Conservation (phyloP, 129 eudicot species). For the Calendula officinalis region DNA sequence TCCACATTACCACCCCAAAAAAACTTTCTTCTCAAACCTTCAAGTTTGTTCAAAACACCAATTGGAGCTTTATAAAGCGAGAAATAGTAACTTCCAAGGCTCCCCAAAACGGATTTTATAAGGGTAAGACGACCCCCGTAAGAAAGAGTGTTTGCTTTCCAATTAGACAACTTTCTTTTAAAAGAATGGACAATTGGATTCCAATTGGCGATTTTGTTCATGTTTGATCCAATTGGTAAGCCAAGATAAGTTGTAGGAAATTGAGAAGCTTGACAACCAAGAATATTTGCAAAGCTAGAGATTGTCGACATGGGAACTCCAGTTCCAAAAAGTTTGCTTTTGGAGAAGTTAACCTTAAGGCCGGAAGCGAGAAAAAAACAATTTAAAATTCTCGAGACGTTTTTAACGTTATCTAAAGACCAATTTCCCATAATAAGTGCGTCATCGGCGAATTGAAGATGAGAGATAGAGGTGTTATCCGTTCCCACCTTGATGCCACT, state of each 20-base stretch:
- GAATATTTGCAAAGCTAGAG: neutral
- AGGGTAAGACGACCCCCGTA: neutral
- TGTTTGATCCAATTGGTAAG: too few species aligned
- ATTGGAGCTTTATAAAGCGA: neutral
- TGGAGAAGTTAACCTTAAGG: neutral
- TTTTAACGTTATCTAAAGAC: neutral
- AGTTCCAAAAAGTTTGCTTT: neutral
- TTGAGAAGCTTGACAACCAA: neutral
- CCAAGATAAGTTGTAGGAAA: neutral
- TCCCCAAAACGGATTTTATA: neutral
- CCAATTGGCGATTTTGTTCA: too few species aligned
- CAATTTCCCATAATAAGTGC: neutral
- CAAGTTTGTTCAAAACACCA: neutral
- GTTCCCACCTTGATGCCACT: neutral
- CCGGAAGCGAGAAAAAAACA: neutral
- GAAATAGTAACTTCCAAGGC: neutral
- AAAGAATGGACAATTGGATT: too few species aligned
- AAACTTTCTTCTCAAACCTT: neutral
- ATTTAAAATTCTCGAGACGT: neutral
- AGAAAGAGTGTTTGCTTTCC: neutral
- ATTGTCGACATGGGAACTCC: neutral
- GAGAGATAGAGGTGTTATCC: neutral
- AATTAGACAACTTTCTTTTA: too few species aligned
- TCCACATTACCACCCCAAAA: neutral
- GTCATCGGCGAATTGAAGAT: neutral